Base-by-base conservation (phyloP, 371 early-diverging fungal species). In the Mortierella sp. region DNA sequence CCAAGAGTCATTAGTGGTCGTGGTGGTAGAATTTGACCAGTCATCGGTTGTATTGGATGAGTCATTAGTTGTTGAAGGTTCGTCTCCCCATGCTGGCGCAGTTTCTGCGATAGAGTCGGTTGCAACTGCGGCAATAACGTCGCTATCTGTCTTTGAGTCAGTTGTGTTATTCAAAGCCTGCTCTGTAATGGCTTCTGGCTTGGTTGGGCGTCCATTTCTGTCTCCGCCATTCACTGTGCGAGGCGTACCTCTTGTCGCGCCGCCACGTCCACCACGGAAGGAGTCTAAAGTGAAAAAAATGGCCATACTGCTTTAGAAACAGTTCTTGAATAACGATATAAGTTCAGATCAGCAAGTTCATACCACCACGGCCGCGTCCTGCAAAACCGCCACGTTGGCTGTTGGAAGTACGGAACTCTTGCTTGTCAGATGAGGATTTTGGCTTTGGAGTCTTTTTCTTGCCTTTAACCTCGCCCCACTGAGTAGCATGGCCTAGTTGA, bases 391-490 rank as follows among this genome's bases (percentile, higher is more conserved):
- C 80, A 32, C 76, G 75, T 68, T 83, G 83, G 76, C 53, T 64
- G 70, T 22, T 62, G 42, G 53, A 53, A 53, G 65, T 59, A 53
- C 83, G 80, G 67, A 62, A 70, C 22, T 68, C 72, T 65, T 78
- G 79, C 70, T 82, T 72, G 51, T 78, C 55, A 66, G 85, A 43
- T 64, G 75, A 45, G 66, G 84, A 63, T 86, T 79, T 79, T 70
- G 70, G 64, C 75, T 79, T 79, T 35, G 66, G 64, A 34, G 75
- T 83, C 76, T 87, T 83, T 80, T 95, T 95, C 83, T 93, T 93
- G 68, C 90, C 88, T 82, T 94, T 94, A 68, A 96, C 97, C 84
- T 96, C 96, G 42, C 93, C 96, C 96, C 97, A 97, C 81, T 94
- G 93, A 59, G 84, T 87, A 26, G 93, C 93, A 78, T 89, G 92